A percentile compares a stretch with the other conserved stretches of the same genome.
These are phyloP conservation scores for Plantago rigida DNA, from an alignment of 305 asterid genomes.

Conservation along the genomic window DNA sequence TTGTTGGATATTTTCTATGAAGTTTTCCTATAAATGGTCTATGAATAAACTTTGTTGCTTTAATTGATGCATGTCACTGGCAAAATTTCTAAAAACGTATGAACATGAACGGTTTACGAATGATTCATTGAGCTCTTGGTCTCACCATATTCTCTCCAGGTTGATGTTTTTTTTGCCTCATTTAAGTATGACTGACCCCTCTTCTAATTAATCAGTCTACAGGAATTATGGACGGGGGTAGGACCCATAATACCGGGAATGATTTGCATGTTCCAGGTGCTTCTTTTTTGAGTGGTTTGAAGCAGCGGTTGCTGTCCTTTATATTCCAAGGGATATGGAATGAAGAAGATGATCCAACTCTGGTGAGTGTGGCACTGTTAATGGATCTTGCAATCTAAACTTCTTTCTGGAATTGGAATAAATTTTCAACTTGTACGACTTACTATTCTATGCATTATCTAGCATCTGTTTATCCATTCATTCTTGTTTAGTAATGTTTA, in stretches of 20 bases:
- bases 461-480: background rate
- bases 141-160: background rate
- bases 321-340: constrained; percentile 83
- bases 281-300: constrained; percentile 67
- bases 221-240: constrained; percentile 38
- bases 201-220: constrained; percentile 32
- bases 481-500: constrained; percentile 19
- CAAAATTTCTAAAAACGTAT: too few species aligned
- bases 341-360: constrained; percentile 69
- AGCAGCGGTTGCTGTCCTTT: constrained; percentile 87
- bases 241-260: constrained; percentile 35
- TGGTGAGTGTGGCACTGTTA: constrained; percentile 42
- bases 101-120: too few species aligned
- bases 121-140: constrained; percentile 11
- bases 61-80: too few species aligned
- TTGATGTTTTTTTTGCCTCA: background rate
- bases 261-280: constrained; percentile 44
- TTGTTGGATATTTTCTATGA: too few species aligned
- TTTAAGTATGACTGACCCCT: constrained; percentile 21
- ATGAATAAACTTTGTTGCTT: too few species aligned
- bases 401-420: background rate
- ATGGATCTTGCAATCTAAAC: constrained; percentile 6
- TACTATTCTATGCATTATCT: too few species aligned
- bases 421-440: too few species aligned
- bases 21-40: too few species aligned